phyloP scores from a whole-genome alignment of 2,329 filamentous ascomycete genomes.

The Trichoderma atrobrunneum region DNA sequence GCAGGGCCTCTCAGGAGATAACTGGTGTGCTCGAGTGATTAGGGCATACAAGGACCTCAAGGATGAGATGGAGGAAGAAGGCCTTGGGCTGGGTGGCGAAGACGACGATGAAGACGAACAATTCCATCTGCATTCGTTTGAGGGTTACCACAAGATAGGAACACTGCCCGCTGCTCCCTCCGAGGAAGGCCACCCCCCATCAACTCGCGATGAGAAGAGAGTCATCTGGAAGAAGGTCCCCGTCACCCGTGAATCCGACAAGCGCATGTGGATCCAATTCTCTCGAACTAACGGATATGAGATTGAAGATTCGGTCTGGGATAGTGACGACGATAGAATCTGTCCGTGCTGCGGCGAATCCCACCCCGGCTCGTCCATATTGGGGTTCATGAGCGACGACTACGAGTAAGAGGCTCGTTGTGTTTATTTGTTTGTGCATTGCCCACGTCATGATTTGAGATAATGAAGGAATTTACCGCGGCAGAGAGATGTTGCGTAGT shows the following conservation, averaged over 20 bases:
- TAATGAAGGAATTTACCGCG: slow-evolving; percentile 15
- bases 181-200: slow-evolving; percentile 44
- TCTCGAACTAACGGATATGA: slow-evolving; percentile 40
- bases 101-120: slow-evolving; percentile 31
- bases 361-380: slow-evolving; percentile 36
- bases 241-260: slow-evolving; percentile 36
- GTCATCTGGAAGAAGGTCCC: slow-evolving; percentile 54
- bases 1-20: slow-evolving; percentile 38
- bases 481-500: background rate
- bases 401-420: slow-evolving; percentile 22
- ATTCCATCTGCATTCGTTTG: slow-evolving; percentile 24
- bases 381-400: slow-evolving; percentile 32
- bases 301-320: slow-evolving; percentile 33
- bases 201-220: slow-evolving; percentile 40
- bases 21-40: slow-evolving; percentile 45
- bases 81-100: slow-evolving; percentile 24
- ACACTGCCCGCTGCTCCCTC: slow-evolving; percentile 40
- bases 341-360: slow-evolving; percentile 42
- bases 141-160: slow-evolving; percentile 30
- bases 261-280: slow-evolving; percentile 51
- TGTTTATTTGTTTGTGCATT: background rate
- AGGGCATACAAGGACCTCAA: slow-evolving; percentile 41
- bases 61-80: slow-evolving; percentile 25
- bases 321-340: slow-evolving; percentile 36
- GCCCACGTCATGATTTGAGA: slow-evolving; percentile 12